phyloP scores from a whole-genome alignment of 169 alveolate species.

The Eimeria maxima region DNA sequence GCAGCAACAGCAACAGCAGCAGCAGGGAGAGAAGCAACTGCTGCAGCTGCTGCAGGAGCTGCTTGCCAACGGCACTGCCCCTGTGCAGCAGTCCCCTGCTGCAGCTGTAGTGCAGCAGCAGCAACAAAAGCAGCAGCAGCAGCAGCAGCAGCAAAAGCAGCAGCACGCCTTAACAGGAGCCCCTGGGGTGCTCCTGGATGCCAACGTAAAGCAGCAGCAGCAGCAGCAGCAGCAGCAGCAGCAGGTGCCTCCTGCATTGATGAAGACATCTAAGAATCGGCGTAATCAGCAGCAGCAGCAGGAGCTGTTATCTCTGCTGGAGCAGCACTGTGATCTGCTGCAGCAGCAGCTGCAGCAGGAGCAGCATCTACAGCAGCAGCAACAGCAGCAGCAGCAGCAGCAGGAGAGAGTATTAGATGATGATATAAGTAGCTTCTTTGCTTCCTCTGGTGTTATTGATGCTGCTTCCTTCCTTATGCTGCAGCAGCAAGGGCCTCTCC shows the following conservation, averaged over 20 bases:
- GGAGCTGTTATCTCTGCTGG: conserved; percentile 17
- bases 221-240: conserved; percentile 24
- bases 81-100: background rate
- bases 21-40: no score
- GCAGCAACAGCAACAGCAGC: conserved; percentile 1
- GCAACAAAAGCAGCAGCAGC: background rate
- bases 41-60: conserved; percentile 14
- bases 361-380: background rate
- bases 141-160: background rate
- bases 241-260: background rate
- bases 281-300: background rate
- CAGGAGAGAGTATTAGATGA: no score
- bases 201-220: background rate
- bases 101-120: background rate
- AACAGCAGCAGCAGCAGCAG: no score
- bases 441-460: background rate
- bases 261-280: background rate
- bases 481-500: conserved; percentile 49
- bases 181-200: background rate
- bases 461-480: background rate
- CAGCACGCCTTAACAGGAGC: background rate
- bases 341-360: conserved; percentile 33
- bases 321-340: background rate
- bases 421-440: no score
- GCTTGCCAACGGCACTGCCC: background rate